A percentile compares a stretch with the other conserved stretches of the same genome.
Evolutionary conservation across 2,329 filamentous ascomycete species (phyloP).

Genomic region (Acarospora socialis): DNA sequence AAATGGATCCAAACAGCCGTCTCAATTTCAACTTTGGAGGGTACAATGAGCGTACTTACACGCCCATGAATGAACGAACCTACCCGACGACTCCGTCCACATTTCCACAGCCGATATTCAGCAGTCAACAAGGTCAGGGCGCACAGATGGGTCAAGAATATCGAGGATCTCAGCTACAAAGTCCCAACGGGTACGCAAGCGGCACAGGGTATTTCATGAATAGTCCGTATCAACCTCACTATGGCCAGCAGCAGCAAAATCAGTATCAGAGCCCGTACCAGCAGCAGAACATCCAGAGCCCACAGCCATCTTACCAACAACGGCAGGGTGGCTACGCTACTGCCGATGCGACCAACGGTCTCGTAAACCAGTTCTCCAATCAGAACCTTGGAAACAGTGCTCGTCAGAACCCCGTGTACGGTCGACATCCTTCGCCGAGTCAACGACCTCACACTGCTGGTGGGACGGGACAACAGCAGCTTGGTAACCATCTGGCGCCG

Average conservation of each 20-base stretch:
- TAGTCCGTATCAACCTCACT: constrained; percentile 37
- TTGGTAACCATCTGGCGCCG: constrained; percentile 50
- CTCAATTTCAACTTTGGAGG: constrained; percentile 51
- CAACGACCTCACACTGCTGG: constrained; percentile 78
- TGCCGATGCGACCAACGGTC: constrained; percentile 76
- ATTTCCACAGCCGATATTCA: constrained; percentile 80
- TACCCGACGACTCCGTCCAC: constrained; percentile 88
- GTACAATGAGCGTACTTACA: constrained; percentile 48
- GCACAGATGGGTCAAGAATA: constrained; percentile 40
- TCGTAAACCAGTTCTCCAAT: constrained; percentile 92
- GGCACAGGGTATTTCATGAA: constrained; percentile 47
- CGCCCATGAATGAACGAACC: constrained; percentile 46
- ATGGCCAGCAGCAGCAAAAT: constrained; percentile 37
- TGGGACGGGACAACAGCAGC: constrained; percentile 40
- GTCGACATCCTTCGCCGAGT: constrained; percentile 51
- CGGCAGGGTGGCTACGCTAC: constrained; percentile 37
- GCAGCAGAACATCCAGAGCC: constrained; percentile 32
- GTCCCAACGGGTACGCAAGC: constrained; percentile 25
- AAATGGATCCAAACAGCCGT: constrained; percentile 41
- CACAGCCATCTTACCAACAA: constrained; percentile 39
- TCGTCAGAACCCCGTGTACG: constrained; percentile 51
- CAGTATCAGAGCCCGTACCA: constrained; percentile 37
- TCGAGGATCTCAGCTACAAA: constrained; percentile 30
- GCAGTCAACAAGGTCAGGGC: constrained; percentile 40
- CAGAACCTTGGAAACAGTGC: constrained; percentile 73